Evolutionary conservation across 2,329 filamentous ascomycete species (phyloP).

Genomic region (Fusarium sp.): DNA sequence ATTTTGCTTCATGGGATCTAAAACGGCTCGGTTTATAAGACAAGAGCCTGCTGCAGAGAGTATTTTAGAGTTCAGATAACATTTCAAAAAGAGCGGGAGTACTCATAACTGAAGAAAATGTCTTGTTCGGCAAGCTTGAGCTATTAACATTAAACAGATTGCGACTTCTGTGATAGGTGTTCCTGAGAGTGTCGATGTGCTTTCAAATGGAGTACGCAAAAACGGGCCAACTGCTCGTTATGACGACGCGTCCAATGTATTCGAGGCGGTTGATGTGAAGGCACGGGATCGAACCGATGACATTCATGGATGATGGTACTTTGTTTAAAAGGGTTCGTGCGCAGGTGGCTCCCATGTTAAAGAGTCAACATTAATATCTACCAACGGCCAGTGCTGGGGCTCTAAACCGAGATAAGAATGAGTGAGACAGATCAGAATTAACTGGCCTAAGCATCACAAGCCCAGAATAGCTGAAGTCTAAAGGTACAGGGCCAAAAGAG

Average conservation of each 20-base stretch:
- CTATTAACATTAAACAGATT: constrained; percentile 17
- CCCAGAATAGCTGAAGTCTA: constrained; percentile 3
- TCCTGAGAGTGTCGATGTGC: constrained; percentile 13
- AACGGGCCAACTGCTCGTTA: not conserved
- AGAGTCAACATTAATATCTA: constrained; percentile 23
- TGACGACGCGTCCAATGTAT: constrained; percentile 4
- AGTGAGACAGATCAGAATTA: constrained; percentile 33
- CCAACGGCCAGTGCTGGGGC: constrained; percentile 31
- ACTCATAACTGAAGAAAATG: constrained; percentile 18
- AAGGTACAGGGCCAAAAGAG: constrained; percentile 27
- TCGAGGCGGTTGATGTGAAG: constrained; percentile 12
- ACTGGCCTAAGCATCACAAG: constrained; percentile 22
- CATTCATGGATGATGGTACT: not conserved
- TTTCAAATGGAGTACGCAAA: not conserved
- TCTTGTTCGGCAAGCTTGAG: constrained; percentile 20
- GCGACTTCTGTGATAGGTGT: constrained; percentile 18
- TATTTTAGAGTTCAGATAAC: constrained; percentile 24
- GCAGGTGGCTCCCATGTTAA: constrained; percentile 5
- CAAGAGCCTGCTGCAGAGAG: constrained; percentile 17
- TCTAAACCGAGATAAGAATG: constrained; percentile 19
- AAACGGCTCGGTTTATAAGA: constrained; percentile 19
- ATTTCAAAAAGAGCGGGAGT: constrained; percentile 31
- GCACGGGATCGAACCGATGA: constrained; percentile 3
- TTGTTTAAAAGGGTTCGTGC: constrained; percentile 21
- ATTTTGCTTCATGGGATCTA: constrained; percentile 18